Percentiles rank a stretch among this genome's conserved stretches.
These are phyloP conservation scores for Begonia peltatifolia DNA, from an alignment of 306 rosid genomes.

Conservation along the genomic window DNA sequence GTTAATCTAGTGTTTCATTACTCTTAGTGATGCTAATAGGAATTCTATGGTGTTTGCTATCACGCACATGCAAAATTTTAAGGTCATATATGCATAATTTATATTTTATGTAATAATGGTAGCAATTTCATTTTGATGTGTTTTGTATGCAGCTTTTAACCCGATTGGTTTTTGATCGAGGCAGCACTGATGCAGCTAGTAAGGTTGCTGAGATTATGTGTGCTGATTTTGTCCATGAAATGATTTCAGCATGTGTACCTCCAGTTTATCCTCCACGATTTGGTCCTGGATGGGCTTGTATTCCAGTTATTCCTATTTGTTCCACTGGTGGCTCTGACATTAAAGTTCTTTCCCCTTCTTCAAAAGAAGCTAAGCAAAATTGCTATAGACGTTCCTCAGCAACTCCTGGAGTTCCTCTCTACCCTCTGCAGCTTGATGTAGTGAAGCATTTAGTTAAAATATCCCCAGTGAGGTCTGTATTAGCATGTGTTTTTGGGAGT, in stretches of 20 bases:
- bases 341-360: conserved; percentile 68
- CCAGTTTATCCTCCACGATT: conserved; percentile 90
- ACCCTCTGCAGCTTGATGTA: conserved; percentile 85
- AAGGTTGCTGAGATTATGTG: conserved; percentile 89
- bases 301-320: conserved; percentile 71
- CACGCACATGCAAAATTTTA: no score
- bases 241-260: conserved; percentile 94
- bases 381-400: conserved; percentile 53
- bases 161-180: conserved; percentile 90
- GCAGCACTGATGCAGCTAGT: conserved; percentile 94
- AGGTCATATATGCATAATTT: no score
- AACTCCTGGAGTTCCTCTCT: conserved; percentile 66
- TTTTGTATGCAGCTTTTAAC: conserved; percentile 69
- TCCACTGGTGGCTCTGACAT: conserved; percentile 61
- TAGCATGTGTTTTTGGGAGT: conserved; percentile 93
- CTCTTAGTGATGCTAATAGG: no score
- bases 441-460: conserved; percentile 91
- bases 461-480: conserved; percentile 92
- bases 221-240: conserved; percentile 96
- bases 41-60: no score
- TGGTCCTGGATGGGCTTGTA: conserved; percentile 97
- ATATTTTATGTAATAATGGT: no score
- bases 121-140: background rate
- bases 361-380: conserved; percentile 74
- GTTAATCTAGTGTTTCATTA: no score